Base-by-base conservation (phyloP, 164 flowering plant species). In the Malania oleifera region DNA sequence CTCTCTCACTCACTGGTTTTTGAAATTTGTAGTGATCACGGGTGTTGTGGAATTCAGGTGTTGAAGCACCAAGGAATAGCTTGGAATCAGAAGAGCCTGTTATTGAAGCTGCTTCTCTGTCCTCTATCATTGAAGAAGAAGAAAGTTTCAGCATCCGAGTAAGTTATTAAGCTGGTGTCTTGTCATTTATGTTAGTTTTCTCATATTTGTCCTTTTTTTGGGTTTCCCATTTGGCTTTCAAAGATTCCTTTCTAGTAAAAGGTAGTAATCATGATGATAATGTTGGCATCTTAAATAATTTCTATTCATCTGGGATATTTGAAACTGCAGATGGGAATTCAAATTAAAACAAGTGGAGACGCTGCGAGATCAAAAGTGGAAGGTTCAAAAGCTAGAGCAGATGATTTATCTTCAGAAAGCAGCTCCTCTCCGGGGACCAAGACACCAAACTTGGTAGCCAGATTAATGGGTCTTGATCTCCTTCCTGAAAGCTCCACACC, bases 391-490 rank as follows among this genome's bases (percentile, higher is more conserved):
- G 56, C 40, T 12, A 59, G 39, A 45, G 1, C 41, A 2, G 34
- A 19, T 47, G 77, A 72, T 1, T 59, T 60, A 2, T 73, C 75
- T 1, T 63, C 84, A 46, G 84, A 77, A 9, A 61, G 61, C 24
- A 67, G 65, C 68, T 66, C 47, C 59, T 80, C 85, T 27, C 84
- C 92, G 5, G 76, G 80, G 10, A 48, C 76, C 29, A 92, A 78
- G 66, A 86, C 95, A 0, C 96, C 96, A 46, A 84, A 44, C 59
- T 69, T 92, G 1, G 96, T 92, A 9, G 98, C 96, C 10, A 80
- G 98, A 24, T 59, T 92, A 0, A 89, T 92, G 98, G 98, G 98
- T 61, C 84, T 92, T 14, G 98, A 92, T 57, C 71, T 84, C 6
- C 79, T 92, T 12, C 96, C 98, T 4, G 90, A 83, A 20, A 13